phyloP scores from a whole-genome alignment of 2,329 filamentous ascomycete genomes.

The Cyanodermella asteris region DNA sequence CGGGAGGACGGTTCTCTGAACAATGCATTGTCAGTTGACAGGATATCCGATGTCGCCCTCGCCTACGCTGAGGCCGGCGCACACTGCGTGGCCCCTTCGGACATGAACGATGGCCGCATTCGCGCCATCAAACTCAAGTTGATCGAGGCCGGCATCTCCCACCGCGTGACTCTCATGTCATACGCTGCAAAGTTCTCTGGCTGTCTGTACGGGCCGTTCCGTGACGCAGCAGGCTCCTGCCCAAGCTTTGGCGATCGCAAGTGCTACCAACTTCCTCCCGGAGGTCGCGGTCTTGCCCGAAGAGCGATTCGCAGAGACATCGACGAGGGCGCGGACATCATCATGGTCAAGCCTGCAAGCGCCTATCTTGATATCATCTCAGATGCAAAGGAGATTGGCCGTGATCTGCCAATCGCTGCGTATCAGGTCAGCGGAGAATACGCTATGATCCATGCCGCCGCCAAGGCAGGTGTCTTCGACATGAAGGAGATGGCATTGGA shows the following conservation, averaged over 20 bases:
- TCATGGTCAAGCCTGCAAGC: constrained; percentile 96
- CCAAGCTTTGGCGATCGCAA: constrained; percentile 86
- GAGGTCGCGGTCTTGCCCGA: constrained; percentile 74
- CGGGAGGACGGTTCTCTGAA: constrained; percentile 82
- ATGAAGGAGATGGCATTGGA: constrained; percentile 89
- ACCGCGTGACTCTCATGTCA: constrained; percentile 84
- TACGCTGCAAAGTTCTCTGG: constrained; percentile 97
- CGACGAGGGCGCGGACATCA: constrained; percentile 81
- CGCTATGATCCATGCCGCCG: constrained; percentile 91
- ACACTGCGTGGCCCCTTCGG: constrained; percentile 88
- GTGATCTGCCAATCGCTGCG: constrained; percentile 76
- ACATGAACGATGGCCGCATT: constrained; percentile 98
- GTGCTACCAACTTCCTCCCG: constrained; percentile 91
- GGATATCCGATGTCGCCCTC: constrained; percentile 91
- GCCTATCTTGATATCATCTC: constrained; percentile 95
- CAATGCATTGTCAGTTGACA: constrained; percentile 80
- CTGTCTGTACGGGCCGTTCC: constrained; percentile 90
- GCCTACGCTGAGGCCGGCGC: constrained; percentile 90
- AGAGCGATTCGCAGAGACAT: constrained; percentile 82
- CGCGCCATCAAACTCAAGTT: constrained; percentile 95
- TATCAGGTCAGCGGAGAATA: constrained; percentile 97
- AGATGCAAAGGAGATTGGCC: constrained; percentile 84
- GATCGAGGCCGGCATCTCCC: constrained; percentile 81
- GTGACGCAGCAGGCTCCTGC: constrained; percentile 76
- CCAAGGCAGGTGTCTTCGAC: constrained; percentile 91